Base-by-base conservation (phyloP, 345 rosid species). In the Eucalyptus curtisii region DNA sequence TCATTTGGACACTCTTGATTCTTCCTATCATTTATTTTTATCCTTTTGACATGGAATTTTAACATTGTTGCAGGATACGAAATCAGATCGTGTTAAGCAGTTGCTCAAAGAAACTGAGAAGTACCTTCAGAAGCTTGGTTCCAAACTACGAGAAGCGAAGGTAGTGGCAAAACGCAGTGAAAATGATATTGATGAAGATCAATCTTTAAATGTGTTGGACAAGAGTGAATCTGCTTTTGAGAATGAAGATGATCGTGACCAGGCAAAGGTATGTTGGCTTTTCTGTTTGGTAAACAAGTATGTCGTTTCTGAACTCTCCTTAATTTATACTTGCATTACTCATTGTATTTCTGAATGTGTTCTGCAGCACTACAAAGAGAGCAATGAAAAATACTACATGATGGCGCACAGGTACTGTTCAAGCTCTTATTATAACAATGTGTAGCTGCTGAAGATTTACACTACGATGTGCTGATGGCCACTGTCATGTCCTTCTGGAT, bases 341-440 rank as follows among this genome's bases (percentile, higher is more conserved):
- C 19, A 31, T 59, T 80, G 88, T 79, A 24, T 33, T 27, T 47
- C 50, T 13, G 64, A 79, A 30, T 31, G 8, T 19, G 88, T 88
- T 86, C 87, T 90, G 94, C 96, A 97, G 99, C 98, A 97, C 91
- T 97, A 96, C 88, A 57, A 95, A 95, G 99, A 97, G 91, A 97
- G 99, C 95, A 97, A 96, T 90, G 99, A 97, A 90, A 97, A 97
- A 92, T 97, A 97, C 94, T 97, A 97, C 89, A 16, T 95, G 95
- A 97, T 97, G 99, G 99, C 99, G 85, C 99, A 97, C 91, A 97
- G 99, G 99, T 97, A 86, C 76, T 66, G 79, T 37, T 88, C 57
- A n/a, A 37, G 47, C 66, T 40, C 30, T 47, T 42, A 13, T 88
- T 87, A 57, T 53, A 15, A 88, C 45, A 20, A 45, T 19, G 24